Evolutionary conservation across 2,329 filamentous ascomycete species (phyloP).

Genomic region (Hypomyces perniciosus): DNA sequence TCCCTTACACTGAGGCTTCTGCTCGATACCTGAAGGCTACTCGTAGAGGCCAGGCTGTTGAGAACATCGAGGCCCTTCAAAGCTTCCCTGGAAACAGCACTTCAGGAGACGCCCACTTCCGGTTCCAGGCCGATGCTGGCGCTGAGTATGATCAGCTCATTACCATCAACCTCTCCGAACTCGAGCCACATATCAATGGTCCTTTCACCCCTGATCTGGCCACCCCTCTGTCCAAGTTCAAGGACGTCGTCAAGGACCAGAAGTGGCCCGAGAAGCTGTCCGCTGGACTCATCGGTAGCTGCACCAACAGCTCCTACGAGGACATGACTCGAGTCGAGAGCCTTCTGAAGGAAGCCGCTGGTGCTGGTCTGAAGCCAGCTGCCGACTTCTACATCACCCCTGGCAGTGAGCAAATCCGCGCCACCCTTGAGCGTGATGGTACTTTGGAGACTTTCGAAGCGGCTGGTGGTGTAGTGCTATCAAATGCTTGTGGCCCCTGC

Average conservation of each 20-base stretch:
- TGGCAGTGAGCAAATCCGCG: constrained; percentile 92
- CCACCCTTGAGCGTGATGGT: constrained; percentile 83
- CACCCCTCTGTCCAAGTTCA: constrained; percentile 86
- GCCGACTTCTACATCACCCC: constrained; percentile 94
- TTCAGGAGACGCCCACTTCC: constrained; percentile 46
- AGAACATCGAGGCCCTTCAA: constrained; percentile 57
- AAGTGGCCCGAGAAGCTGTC: constrained; percentile 88
- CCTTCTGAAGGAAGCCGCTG: constrained; percentile 82
- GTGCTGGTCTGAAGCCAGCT: constrained; percentile 83
- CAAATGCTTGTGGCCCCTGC: constrained; percentile 91
- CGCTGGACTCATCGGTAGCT: constrained; percentile 92
- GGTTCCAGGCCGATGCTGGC: constrained; percentile 70
- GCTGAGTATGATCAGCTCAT: constrained; percentile 89
- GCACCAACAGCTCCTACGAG: constrained; percentile 97
- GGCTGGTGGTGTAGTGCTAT: constrained; percentile 82
- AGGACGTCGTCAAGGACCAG: constrained; percentile 74
- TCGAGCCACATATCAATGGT: constrained; percentile 96
- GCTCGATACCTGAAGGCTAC: constrained; percentile 83
- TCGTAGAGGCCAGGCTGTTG: constrained; percentile 58
- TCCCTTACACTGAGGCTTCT: constrained; percentile 84
- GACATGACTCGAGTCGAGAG: constrained; percentile 96
- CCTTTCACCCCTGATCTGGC: constrained; percentile 95
- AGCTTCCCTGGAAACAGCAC: constrained; percentile 41
- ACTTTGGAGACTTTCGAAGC: constrained; percentile 80
- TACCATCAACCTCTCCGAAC: constrained; percentile 78